Evolutionary conservation across 2,329 filamentous ascomycete species (phyloP).

Genomic region (Bipolaris victoriae): DNA sequence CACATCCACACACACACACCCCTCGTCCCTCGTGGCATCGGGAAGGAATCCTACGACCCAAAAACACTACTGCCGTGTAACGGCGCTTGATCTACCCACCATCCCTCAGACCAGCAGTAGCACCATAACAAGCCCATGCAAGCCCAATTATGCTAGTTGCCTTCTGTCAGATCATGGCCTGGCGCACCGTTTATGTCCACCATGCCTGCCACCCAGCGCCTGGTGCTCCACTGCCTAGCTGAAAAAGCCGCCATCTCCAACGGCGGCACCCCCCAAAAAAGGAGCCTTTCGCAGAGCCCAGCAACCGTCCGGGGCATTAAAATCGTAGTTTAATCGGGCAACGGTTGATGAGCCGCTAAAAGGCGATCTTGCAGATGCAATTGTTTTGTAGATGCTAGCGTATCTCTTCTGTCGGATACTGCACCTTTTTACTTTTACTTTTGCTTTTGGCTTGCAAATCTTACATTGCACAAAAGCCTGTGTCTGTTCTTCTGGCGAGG

Average conservation of each 20-base stretch:
- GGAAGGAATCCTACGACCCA: constrained; percentile 22
- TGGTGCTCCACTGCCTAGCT: constrained; percentile 28
- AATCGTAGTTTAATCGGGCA: constrained; percentile 25
- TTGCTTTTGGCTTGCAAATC: background rate
- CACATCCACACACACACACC: background rate
- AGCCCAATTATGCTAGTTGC: constrained; percentile 38
- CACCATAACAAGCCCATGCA: constrained; percentile 28
- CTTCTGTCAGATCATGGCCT: constrained; percentile 41
- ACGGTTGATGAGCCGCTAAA: constrained; percentile 34
- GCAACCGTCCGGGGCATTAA: constrained; percentile 7
- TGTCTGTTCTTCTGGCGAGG: background rate
- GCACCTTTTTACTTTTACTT: background rate
- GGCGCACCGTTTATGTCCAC: constrained; percentile 30
- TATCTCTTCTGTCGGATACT: background rate
- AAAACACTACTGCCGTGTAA: constrained; percentile 40
- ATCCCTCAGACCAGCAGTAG: constrained; percentile 33
- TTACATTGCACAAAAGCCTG: background rate
- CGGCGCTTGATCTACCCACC: constrained; percentile 30
- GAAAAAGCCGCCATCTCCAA: constrained; percentile 16
- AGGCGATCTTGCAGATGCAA: constrained; percentile 33
- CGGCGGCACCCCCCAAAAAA: constrained; percentile 20
- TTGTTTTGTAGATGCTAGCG: constrained; percentile 29
- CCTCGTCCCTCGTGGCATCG: constrained; percentile 22
- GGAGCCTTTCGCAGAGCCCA: constrained; percentile 8
- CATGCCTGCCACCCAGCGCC: constrained; percentile 26